These are phyloP conservation scores for Rhizopogon sp. DNA, from an alignment of 768 basidiomycete genomes.

Conservation along the genomic window DNA sequence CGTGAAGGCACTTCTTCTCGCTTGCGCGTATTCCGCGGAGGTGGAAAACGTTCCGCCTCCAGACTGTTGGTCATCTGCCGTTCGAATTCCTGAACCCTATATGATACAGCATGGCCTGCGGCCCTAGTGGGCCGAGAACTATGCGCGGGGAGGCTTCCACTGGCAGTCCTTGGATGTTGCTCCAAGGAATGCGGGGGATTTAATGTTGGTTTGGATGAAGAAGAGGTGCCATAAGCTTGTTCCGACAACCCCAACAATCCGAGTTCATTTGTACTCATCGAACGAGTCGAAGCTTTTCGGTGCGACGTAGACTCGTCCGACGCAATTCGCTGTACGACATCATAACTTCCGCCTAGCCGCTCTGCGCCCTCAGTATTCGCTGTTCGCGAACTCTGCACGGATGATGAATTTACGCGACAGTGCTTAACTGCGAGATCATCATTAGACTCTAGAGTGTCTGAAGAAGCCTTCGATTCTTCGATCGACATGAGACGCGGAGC, in stretches of 20 bases:
- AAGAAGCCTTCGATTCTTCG: constrained; percentile 34
- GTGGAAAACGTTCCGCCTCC: constrained; percentile 29
- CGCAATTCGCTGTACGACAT: constrained; percentile 55
- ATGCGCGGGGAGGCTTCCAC: neutral
- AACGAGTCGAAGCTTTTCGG: constrained; percentile 20
- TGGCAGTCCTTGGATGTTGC: constrained; percentile 1
- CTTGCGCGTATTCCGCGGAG: constrained; percentile 35
- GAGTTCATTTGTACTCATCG: constrained; percentile 17
- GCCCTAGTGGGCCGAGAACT: constrained; percentile 3
- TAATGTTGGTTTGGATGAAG: constrained; percentile 7
- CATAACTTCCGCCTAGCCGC: constrained; percentile 58
- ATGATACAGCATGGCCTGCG: constrained; percentile 33
- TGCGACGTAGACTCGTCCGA: constrained; percentile 23
- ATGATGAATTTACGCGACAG: constrained; percentile 35
- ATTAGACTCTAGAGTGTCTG: constrained; percentile 10
- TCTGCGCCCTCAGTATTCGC: constrained; percentile 69
- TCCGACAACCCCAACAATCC: constrained; percentile 7
- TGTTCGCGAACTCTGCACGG: constrained; percentile 52
- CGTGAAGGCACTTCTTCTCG: constrained; percentile 38
- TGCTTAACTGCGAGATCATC: constrained; percentile 16
- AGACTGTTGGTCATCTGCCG: constrained; percentile 52
- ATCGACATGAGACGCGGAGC: constrained; percentile 61
- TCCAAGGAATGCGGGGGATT: neutral
- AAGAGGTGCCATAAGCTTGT: constrained; percentile 9
- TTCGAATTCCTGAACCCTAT: constrained; percentile 55